Conservation (phyloP, 257 asterid genomes). For the Osmanthus fragrans region DNA sequence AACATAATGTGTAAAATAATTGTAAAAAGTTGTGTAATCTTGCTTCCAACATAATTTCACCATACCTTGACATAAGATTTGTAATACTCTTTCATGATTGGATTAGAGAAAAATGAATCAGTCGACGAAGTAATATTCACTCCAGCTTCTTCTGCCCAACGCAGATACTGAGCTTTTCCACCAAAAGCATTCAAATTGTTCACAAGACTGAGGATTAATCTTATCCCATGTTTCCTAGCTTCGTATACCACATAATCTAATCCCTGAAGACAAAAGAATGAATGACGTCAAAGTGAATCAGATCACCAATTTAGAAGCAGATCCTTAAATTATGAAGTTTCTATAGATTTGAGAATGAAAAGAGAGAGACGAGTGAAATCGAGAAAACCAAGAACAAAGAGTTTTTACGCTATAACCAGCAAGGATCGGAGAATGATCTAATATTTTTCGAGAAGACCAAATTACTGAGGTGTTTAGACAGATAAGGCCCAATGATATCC, state of each 20-base stretch:
- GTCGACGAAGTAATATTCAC: conserved; percentile 31
- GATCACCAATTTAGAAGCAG: background rate
- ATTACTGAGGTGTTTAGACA: background rate
- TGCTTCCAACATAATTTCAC: background rate
- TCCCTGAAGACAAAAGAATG: conserved; percentile 33
- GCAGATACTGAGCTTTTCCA: conserved; percentile 57
- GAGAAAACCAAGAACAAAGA: background rate
- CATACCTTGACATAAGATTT: conserved; percentile 51
- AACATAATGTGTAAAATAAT: background rate
- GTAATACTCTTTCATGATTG: conserved; percentile 37
- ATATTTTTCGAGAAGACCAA: background rate
- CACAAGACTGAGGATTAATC: conserved; percentile 55
- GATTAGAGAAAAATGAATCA: conserved; percentile 51
- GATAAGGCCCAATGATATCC: background rate
- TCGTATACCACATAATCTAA: conserved; percentile 56
- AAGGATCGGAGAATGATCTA: background rate
- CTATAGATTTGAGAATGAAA: background rate
- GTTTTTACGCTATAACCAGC: background rate
- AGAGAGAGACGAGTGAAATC: background rate
- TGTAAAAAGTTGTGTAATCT: background rate
- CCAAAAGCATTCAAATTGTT: conserved; percentile 59
- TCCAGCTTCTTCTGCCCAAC: conserved; percentile 60
- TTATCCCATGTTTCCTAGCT: conserved; percentile 49
- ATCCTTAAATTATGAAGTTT: background rate
- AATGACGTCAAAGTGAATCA: background rate